Evolutionary conservation across 148 eudicot genomes (phyloP), one percentile per base, ranked within the genome.

Genomic region (Diospyros kaki): DNA sequence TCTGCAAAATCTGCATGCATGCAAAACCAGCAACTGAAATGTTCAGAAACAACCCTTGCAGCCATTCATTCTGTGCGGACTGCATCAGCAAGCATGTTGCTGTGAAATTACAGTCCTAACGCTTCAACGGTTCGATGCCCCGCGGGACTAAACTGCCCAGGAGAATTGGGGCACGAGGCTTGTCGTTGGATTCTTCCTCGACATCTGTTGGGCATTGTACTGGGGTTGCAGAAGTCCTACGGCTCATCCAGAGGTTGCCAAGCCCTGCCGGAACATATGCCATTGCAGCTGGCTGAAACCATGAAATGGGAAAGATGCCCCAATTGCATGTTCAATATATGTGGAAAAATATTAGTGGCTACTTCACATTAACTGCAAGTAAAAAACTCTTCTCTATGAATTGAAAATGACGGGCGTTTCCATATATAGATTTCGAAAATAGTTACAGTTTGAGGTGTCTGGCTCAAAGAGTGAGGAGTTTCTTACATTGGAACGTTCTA

Each of bases 1-100:
- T 83, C 46, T 87, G 92, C 41, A 71, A 71, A 1, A 87, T 89
- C 52, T 89, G 88, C 73, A 76, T 80, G 79, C 88, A 89, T 6
- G 15, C 67, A 28, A 83, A 80, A 72, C 75, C 64, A 10, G 9
- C 7, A 7, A 10, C 17, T 4, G 79, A 78, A 42, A 75, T 75
- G 13, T 81, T 85, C 58, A 1, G 18, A 0, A 71, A 76, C 17
- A 18, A 0, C 3, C 15, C 15, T 0, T 87, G 87, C 68, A 45
- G 18, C 3, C 85, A 85, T 17, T 14, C 50, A 4, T 87, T 72
- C 18, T 87, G 91, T 55, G 40, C 6, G 0, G 72, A 66, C 38
- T 87, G 88, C 56, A 58, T 87, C 4, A 50, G 9, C 6, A 73
- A 59, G 17, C 78, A 87, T 50, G 69, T 85, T 0, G 81, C 70